These are phyloP conservation scores for Trichoderma guizhouense DNA, from an alignment of 2,329 filamentous ascomycete species.

Conservation along the genomic window DNA sequence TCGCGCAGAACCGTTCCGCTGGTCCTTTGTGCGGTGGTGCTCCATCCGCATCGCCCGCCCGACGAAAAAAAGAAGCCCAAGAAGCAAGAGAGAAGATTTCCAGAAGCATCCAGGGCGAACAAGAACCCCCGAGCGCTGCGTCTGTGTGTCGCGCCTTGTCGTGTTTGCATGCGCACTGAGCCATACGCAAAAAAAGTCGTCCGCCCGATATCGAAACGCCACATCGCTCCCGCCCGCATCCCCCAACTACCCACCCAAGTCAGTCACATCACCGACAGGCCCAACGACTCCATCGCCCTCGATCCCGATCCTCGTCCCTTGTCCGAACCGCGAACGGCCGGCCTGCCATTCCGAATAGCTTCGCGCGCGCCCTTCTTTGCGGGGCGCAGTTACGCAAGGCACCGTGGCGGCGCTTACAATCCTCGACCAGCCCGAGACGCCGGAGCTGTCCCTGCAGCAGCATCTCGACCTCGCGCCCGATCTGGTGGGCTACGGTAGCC, in stretches of 20 bases:
- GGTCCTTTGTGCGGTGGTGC: not conserved
- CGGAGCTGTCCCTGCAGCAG: slow-evolving; percentile 58
- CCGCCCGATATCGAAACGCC: slow-evolving; percentile 10
- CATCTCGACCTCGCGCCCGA: slow-evolving; percentile 56
- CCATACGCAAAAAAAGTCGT: slow-evolving; percentile 1
- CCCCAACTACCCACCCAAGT: slow-evolving; percentile 7
- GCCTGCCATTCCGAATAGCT: slow-evolving; percentile 1
- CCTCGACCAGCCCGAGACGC: slow-evolving; percentile 48
- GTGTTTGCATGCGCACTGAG: slow-evolving; percentile 35
- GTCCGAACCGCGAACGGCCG: slow-evolving; percentile 2
- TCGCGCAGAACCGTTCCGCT: slow-evolving; percentile 10
- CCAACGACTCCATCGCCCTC: not conserved
- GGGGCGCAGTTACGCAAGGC: slow-evolving; percentile 33
- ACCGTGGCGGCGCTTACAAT: slow-evolving; percentile 57
- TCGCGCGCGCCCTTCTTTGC: slow-evolving; percentile 19
- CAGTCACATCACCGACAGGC: not conserved
- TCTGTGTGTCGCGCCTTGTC: slow-evolving; percentile 11
- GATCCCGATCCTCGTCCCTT: slow-evolving; percentile 12
- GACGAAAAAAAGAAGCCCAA: not conserved
- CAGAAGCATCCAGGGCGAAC: not conserved
- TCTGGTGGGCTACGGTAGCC: slow-evolving; percentile 48
- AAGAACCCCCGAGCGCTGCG: not conserved
- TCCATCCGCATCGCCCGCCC: not conserved
- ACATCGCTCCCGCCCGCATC: slow-evolving; percentile 20
- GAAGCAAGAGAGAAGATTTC: not conserved